Evolutionary conservation across 2,329 filamentous ascomycete species (phyloP).

Genomic region (Aspergillus spinulosporus): DNA sequence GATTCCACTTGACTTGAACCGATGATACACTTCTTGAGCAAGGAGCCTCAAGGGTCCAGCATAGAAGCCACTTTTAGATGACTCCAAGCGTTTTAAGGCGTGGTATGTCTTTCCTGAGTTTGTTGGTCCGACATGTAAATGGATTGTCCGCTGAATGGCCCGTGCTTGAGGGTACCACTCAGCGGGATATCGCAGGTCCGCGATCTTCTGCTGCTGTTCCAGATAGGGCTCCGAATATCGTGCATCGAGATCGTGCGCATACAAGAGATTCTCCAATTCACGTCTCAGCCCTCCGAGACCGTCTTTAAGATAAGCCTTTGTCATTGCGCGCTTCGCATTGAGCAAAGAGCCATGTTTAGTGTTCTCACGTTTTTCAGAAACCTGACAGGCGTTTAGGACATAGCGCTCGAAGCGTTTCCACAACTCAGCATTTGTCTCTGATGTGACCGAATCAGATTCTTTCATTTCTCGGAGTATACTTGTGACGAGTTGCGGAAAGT

Average conservation of each 20-base stretch:
- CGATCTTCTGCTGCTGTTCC: slow-evolving; percentile 62
- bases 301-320: slow-evolving; percentile 58
- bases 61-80: slow-evolving; percentile 76
- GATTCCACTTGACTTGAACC: slow-evolving; percentile 75
- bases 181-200: slow-evolving; percentile 83
- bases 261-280: slow-evolving; percentile 69
- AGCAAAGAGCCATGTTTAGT: slow-evolving; percentile 24
- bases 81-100: slow-evolving; percentile 80
- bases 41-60: slow-evolving; percentile 85
- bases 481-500: slow-evolving; percentile 33
- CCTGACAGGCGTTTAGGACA: slow-evolving; percentile 32
- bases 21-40: slow-evolving; percentile 91
- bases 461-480: slow-evolving; percentile 29
- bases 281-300: slow-evolving; percentile 54
- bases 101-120: slow-evolving; percentile 99
- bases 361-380: slow-evolving; percentile 23
- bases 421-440: slow-evolving; percentile 20
- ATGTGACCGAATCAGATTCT: slow-evolving; percentile 12
- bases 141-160: slow-evolving; percentile 74
- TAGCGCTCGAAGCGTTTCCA: slow-evolving; percentile 37
- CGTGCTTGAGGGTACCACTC: slow-evolving; percentile 92
- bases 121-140: slow-evolving; percentile 93
- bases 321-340: slow-evolving; percentile 45
- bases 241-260: slow-evolving; percentile 61
- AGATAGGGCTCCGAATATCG: slow-evolving; percentile 59